These are phyloP conservation scores for Pythium dissimile DNA, from an alignment of 352 stramenopile species.

Conservation along the genomic window DNA sequence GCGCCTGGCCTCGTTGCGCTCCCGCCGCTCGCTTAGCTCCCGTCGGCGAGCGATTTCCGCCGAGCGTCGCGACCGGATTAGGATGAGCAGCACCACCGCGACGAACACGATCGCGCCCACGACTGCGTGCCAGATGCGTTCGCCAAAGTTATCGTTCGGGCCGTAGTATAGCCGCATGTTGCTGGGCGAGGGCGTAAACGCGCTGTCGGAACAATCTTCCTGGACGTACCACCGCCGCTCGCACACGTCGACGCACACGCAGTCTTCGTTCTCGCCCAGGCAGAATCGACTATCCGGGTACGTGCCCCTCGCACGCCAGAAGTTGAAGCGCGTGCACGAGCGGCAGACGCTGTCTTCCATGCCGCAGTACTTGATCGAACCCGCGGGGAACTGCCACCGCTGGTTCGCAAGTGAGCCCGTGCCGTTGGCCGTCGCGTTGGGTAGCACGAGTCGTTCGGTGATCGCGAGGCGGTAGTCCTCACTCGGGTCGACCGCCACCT, in stretches of 20 bases:
- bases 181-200: background rate
- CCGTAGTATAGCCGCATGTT: background rate
- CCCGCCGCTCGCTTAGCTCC: background rate
- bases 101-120: slow-evolving; percentile 14
- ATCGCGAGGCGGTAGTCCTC: slow-evolving; percentile 5
- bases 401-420: background rate
- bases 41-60: background rate
- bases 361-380: slow-evolving; percentile 13
- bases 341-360: slow-evolving; percentile 3
- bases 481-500: background rate
- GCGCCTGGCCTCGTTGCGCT: background rate
- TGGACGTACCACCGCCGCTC: slow-evolving; percentile 17
- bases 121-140: slow-evolving; percentile 14
- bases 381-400: slow-evolving; percentile 16
- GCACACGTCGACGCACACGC: slow-evolving; percentile 19
- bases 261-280: background rate
- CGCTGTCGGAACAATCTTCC: slow-evolving; percentile 3
- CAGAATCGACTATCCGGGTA: slow-evolving; percentile 21
- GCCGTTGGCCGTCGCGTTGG: slow-evolving; percentile 7
- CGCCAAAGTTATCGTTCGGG: background rate
- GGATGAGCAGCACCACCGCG: background rate
- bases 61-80: slow-evolving; percentile 1
- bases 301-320: slow-evolving; percentile 4
- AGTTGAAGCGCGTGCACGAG: slow-evolving; percentile 5
- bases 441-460: slow-evolving; percentile 6